These are phyloP conservation scores for Taiozyma sp. DNA, from an alignment of 1,139 yeast genomes.

Conservation along the genomic window DNA sequence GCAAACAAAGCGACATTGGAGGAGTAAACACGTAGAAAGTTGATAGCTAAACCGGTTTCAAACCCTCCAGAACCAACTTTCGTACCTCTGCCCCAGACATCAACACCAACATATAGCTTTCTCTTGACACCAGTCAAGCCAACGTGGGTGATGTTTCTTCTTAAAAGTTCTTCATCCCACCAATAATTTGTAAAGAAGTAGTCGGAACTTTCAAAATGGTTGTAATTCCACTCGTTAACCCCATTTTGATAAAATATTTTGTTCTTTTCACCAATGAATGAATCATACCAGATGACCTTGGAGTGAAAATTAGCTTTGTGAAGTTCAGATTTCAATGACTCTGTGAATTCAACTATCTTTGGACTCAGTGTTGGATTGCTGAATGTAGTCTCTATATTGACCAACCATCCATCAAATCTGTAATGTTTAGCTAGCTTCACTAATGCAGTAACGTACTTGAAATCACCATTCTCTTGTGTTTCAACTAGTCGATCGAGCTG, in stretches of 20 bases:
- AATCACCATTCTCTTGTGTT: slow-evolving; percentile 20
- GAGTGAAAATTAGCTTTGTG: slow-evolving; percentile 20
- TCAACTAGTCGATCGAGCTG: slow-evolving; percentile 26
- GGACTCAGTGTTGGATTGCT: slow-evolving; percentile 13
- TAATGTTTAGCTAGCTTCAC: slow-evolving; percentile 24
- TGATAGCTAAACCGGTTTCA: slow-evolving; percentile 29
- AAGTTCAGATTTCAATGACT: slow-evolving; percentile 25
- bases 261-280: slow-evolving; percentile 28
- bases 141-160: slow-evolving; percentile 27
- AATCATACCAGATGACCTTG: slow-evolving; percentile 35
- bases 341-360: slow-evolving; percentile 25
- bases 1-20: slow-evolving; percentile 35
- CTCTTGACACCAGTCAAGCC: slow-evolving; percentile 30
- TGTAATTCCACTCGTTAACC: slow-evolving; percentile 29
- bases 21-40: slow-evolving; percentile 25
- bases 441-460: slow-evolving; percentile 25
- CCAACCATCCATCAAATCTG: slow-evolving; percentile 34
- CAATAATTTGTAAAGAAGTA: slow-evolving; percentile 33
- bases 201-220: slow-evolving; percentile 28
- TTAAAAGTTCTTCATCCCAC: slow-evolving; percentile 31
- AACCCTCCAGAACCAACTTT: slow-evolving; percentile 34
- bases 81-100: slow-evolving; percentile 36
- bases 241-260: slow-evolving; percentile 32
- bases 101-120: slow-evolving; percentile 33
- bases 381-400: slow-evolving; percentile 32